Evolutionary conservation across 306 rosid species (phyloP).

Genomic region (Lithocarpus polystachyus): DNA sequence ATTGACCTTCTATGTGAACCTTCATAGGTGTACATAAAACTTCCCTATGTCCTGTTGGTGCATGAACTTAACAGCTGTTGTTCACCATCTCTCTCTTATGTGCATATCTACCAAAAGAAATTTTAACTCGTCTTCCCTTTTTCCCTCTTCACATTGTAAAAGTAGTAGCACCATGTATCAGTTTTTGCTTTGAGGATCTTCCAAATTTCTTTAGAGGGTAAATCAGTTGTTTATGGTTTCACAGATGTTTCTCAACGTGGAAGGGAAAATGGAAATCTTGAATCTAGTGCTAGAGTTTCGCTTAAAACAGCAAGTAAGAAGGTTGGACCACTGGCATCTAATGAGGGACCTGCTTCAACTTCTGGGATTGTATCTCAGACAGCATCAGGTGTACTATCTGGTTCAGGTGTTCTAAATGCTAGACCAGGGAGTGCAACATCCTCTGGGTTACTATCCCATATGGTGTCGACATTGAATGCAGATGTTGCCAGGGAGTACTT

Average conservation of each 20-base stretch:
- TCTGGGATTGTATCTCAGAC: constrained; percentile 95
- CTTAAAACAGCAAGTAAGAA: constrained; percentile 67
- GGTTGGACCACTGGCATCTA: constrained; percentile 56
- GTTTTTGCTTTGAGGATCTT: constrained; percentile 10
- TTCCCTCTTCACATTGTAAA: not conserved
- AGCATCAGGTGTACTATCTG: constrained; percentile 95
- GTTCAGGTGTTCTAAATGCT: constrained; percentile 98
- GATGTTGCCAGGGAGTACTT: constrained; percentile 95
- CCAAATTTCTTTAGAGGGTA: constrained; percentile 19
- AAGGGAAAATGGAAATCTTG: constrained; percentile 82
- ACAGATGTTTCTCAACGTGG: constrained; percentile 97
- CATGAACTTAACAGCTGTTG: not conserved
- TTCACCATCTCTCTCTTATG: not conserved
- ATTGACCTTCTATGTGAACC: not conserved
- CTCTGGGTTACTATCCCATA: constrained; percentile 93
- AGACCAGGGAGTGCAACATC: constrained; percentile 98
- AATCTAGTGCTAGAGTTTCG: constrained; percentile 64
- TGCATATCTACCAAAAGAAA: not conserved
- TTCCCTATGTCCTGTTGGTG: not conserved
- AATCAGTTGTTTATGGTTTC: constrained; percentile 28
- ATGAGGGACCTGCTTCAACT: constrained; percentile 81
- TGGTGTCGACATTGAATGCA: constrained; percentile 87
- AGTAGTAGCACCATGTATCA: not conserved
- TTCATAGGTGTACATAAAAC: not conserved
- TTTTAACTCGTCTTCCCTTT: not conserved